Evolutionary conservation across 441 rosid species (phyloP), one percentile per base, ranked within the genome.

Genomic region (Hypseocharis bilobata): DNA sequence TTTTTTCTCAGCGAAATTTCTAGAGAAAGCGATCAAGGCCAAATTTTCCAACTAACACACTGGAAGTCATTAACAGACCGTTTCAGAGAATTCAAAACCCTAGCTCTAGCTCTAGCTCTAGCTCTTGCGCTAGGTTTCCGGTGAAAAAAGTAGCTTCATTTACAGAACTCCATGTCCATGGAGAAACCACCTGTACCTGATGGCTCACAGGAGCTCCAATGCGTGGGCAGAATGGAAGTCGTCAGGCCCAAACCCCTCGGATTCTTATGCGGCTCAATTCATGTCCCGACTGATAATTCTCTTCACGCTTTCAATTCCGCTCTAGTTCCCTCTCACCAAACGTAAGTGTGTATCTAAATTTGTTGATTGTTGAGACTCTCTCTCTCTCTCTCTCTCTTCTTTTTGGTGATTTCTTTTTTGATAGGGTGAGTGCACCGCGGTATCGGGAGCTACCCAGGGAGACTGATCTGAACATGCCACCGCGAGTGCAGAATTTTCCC

Each of bases 251-350:
- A 89, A 57, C 88, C 96, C 0, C 78, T 85, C 0, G 92, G 96
- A 22, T 92, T 92, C 70, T 92, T 89, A 72, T 89, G 96, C 42
- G 98, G 98, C 28, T 86, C 96, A 3, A 84, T 92, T 20, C 98
- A 95, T 14, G 96, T 92, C 64, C 85, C 85, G 6, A 86, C 95
- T 10, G 96, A 92, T 67, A 83, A 73, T 26, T 80, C 96, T 1
- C 89, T 86, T 54, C 87, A 79, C 4, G 73, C 82, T 57, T 82
- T 89, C 75, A 81, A 81, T 76, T 75, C 90, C 0, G 88, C 86
- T 66, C 91, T 86, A 51, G 74, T 89, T 25, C 98, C 92, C 6
- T 81, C 91, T 44, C 79, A 71, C 65, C 86, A 83, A 62, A 74
- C 83, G 97, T 89, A 74, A 62, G 5, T n/a, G 11, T 34, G 5